Evolutionary conservation across 768 basidiomycete genomes (phyloP).

Genomic region (Tylopilus sp.): DNA sequence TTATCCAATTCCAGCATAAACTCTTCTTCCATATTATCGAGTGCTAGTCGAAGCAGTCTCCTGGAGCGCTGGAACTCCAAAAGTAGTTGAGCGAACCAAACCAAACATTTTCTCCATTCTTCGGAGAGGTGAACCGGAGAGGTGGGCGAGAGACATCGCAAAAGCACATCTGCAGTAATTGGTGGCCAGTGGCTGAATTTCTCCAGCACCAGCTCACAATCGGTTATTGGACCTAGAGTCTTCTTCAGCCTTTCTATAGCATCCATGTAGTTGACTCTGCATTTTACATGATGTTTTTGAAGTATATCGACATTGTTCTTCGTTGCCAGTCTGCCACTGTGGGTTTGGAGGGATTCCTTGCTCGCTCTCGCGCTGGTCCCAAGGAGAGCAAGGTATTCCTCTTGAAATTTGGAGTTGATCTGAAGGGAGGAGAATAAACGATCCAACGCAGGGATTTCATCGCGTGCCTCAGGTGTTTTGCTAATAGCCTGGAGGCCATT

Average conservation of each 20-base stretch:
- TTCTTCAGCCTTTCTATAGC: not conserved
- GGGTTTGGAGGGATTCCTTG: not conserved
- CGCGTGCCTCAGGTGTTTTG: not conserved
- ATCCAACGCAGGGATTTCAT: not conserved
- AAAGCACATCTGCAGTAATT: not conserved
- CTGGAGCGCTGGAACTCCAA: too few species aligned
- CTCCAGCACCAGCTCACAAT: not conserved
- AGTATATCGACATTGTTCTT: not conserved
- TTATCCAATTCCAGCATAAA: too few species aligned
- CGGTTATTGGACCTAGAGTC: not conserved
- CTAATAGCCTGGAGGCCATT: not conserved
- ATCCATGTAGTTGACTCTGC: not conserved
- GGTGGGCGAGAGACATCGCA: not conserved
- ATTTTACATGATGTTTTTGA: not conserved
- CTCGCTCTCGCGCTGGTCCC: not conserved
- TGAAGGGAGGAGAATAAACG: not conserved
- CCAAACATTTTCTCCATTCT: slow-evolving; percentile 31
- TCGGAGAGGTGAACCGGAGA: not conserved
- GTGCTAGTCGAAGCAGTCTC: too few species aligned
- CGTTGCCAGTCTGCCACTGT: too few species aligned
- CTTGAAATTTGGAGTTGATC: not conserved
- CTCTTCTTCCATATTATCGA: too few species aligned
- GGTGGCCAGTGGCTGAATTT: not conserved
- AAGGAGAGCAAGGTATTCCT: not conserved
- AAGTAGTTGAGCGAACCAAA: too few species aligned